Conservation (phyloP, 2,329 filamentous ascomycete genomes). For the Penicillium brevicompactum region DNA sequence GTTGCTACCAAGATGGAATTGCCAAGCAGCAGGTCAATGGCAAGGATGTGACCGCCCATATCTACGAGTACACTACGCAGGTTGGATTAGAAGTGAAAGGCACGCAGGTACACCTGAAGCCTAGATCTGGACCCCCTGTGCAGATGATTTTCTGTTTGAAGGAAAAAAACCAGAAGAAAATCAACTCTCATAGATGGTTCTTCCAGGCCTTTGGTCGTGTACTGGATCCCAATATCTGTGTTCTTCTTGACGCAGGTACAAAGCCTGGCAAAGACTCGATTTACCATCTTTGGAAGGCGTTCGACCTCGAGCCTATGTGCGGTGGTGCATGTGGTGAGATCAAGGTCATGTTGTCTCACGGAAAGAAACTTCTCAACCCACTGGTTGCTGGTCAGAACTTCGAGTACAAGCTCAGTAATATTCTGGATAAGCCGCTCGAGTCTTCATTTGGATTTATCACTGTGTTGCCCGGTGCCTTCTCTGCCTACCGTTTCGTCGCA, state of each 20-base stretch:
- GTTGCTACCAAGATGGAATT: constrained; percentile 97
- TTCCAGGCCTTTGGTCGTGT: constrained; percentile 95
- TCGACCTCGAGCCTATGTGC: constrained; percentile 96
- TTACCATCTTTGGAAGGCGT: constrained; percentile 98
- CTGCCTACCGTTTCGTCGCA: constrained; percentile 93
- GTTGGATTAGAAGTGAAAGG: constrained; percentile 83
- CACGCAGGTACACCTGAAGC: constrained; percentile 79
- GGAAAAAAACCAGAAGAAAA: constrained; percentile 99
- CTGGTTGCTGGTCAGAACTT: constrained; percentile 97
- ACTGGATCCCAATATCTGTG: constrained; percentile 93
- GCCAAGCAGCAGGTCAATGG: constrained; percentile 97
- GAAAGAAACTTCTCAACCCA: constrained; percentile 88
- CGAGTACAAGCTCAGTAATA: constrained; percentile 99
- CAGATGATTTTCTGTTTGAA: constrained; percentile 98
- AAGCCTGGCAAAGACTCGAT: constrained; percentile 92
- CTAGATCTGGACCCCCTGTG: constrained; percentile 80
- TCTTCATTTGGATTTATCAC: constrained; percentile 98
- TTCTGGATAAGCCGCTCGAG: constrained; percentile 95
- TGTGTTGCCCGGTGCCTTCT: constrained; percentile 94
- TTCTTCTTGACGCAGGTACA: constrained; percentile 93
- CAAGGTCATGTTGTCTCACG: constrained; percentile 90
- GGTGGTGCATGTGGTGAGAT: constrained; percentile 97
- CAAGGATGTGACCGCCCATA: constrained; percentile 94
- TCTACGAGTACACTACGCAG: constrained; percentile 74
- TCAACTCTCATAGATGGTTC: constrained; percentile 99